These are phyloP conservation scores for Perilla frutescens DNA, from an alignment of 257 asterid genomes.

Conservation along the genomic window DNA sequence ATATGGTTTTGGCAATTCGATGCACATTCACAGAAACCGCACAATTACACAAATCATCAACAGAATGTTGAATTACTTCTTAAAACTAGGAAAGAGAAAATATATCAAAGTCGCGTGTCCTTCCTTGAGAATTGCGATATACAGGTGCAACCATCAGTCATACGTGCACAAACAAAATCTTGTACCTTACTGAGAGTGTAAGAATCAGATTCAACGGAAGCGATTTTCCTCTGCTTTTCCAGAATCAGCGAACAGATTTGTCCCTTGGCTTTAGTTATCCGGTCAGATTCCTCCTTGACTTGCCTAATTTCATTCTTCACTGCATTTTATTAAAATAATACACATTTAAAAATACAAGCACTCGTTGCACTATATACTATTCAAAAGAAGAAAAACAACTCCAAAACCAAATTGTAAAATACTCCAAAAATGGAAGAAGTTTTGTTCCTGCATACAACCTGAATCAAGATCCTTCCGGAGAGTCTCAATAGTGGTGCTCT, in stretches of 20 bases:
- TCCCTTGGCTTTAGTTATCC: conserved; percentile 59
- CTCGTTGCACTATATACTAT: conserved; percentile 3
- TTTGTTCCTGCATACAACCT: conserved; percentile 45
- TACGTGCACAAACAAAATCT: conserved; percentile 10
- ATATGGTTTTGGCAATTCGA: neutral
- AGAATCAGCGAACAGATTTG: conserved; percentile 60
- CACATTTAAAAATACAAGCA: conserved; percentile 4
- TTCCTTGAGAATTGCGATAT: neutral
- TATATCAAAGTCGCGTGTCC: neutral
- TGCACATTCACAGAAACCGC: conserved; percentile 5
- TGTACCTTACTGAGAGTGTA: conserved; percentile 68
- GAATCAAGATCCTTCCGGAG: conserved; percentile 70
- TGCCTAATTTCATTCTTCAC: conserved; percentile 62
- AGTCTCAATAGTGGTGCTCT: conserved; percentile 57
- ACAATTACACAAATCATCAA: conserved; percentile 12
- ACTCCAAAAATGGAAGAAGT: neutral
- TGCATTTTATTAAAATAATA: conserved; percentile 40
- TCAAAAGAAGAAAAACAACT: neutral
- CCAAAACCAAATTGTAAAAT: conserved; percentile 5
- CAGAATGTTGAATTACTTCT: neutral
- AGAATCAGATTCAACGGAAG: conserved; percentile 62
- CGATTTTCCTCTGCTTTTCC: conserved; percentile 66
- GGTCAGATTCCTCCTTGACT: conserved; percentile 58
- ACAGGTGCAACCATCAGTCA: conserved; percentile 20
- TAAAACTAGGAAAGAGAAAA: neutral